phyloP scores from a whole-genome alignment of 73 alveolate genomes.

The Tetrahymena thermophila region DNA sequence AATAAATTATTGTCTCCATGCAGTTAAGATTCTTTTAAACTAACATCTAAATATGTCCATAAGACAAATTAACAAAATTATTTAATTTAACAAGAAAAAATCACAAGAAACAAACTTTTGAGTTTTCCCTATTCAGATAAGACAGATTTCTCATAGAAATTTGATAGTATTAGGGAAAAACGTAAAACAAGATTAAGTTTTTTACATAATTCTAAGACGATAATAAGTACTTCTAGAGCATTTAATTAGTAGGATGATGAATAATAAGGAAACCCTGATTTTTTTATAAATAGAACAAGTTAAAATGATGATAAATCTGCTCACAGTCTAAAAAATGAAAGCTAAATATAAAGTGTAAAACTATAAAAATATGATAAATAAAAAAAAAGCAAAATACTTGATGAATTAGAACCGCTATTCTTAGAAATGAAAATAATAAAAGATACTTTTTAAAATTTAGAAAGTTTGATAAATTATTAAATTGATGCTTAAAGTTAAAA shows the following conservation, averaged over 20 bases:
- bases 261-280: neutral
- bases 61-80: too few species aligned
- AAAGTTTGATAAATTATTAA: neutral
- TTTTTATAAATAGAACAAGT: neutral
- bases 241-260: neutral
- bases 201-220: too few species aligned
- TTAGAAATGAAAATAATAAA: neutral
- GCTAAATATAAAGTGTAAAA: too few species aligned
- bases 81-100: too few species aligned
- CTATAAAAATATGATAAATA: neutral
- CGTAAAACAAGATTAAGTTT: neutral
- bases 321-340: neutral
- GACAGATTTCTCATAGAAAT: neutral
- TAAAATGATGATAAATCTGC: neutral
- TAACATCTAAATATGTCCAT: neutral
- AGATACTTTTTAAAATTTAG: neutral
- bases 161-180: neutral
- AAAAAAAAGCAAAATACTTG: neutral
- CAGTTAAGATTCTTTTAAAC: neutral
- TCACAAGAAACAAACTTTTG: neutral
- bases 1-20: neutral
- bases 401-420: neutral
- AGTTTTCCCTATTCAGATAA: neutral
- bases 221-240: neutral
- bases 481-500: neutral